Base-by-base conservation (phyloP, 768 basidiomycete species). In the Amyloporia xantha region DNA sequence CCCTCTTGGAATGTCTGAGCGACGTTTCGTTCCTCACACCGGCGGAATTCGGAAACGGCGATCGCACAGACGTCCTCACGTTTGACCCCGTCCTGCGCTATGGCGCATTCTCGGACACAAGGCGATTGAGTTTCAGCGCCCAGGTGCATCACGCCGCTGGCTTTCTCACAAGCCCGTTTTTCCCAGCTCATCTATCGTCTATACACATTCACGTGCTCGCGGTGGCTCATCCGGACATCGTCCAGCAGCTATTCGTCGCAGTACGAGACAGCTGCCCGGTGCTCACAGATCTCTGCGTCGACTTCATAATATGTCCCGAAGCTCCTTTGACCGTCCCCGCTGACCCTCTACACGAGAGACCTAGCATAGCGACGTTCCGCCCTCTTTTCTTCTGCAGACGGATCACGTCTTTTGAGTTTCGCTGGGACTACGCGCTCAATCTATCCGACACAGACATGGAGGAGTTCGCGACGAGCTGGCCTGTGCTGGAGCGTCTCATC, bases 71-170 rank as follows among this genome's bases (percentile, higher is more conserved):
- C 48, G 69, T 76, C 0, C 49, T 55, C 9, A 53, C 60, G 20
- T 78, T 81, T 54, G n/a, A 35, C 10, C 78, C 80, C 2, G 54
- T 50, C 5, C 59, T 81, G 20, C 28, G 57, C 21, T 65, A 74
- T 51, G 74, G 73, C 15, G 72, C 74, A 0, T 82, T 82, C 56
- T 73, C 74, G 0, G 62, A 68, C 2, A 62, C 83, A 6, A 74
- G 67, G 59, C 74, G 76, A 47, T 68, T 81, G 40, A 72, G 71
- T 3, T 54, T 78, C 45, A 73, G 74, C 5, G 68, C 71, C 4
- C 57, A 63, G 20, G 65, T 80, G 20, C 41, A 47, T 5, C 47
- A 61, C 26, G 62, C 57, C 3, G 63, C 64, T 5, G 68, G 77
- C 35, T 65, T 76, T 19, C 73, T 73, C 47, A 65, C 71, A 0